Evolutionary conservation across 805 yeast species (phyloP).

Genomic region (Kuraishia piskuri): DNA sequence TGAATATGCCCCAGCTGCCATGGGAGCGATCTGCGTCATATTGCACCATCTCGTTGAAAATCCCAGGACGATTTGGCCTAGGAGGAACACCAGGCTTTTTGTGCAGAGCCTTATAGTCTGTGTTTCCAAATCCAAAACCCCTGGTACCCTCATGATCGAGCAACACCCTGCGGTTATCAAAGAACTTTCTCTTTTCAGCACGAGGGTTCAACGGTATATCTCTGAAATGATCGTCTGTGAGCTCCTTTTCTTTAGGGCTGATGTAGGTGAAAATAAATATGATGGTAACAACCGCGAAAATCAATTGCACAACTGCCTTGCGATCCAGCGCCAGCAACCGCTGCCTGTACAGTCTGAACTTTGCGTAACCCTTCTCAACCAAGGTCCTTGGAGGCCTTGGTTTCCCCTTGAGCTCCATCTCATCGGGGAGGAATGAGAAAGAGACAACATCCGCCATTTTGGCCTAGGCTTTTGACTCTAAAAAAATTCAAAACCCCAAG

Average conservation of each 20-base stretch:
- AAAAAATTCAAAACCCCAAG: neutral
- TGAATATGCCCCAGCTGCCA: neutral
- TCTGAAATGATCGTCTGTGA: neutral
- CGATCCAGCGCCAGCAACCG: neutral
- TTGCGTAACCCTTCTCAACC: neutral
- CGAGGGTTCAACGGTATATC: neutral
- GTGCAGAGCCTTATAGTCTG: conserved; percentile 7
- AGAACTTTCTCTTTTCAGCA: conserved; percentile 8
- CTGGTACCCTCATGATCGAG: conserved; percentile 14
- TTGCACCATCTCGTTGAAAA: conserved; percentile 10
- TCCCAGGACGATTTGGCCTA: conserved; percentile 16
- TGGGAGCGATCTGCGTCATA: neutral
- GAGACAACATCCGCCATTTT: conserved; percentile 1
- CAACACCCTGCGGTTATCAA: conserved; percentile 12
- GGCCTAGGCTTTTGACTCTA: neutral
- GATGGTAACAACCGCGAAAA: neutral
- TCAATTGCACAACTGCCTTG: neutral
- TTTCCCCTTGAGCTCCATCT: neutral
- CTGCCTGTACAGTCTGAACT: neutral
- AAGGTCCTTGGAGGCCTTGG: neutral
- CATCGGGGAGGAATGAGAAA: conserved; percentile 1
- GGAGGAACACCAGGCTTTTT: conserved; percentile 21
- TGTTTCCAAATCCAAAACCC: conserved; percentile 10
- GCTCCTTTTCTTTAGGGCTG: neutral
- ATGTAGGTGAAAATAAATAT: neutral